These are phyloP conservation scores for Salix purpurea DNA, from an alignment of 345 rosid species.

Conservation along the genomic window DNA sequence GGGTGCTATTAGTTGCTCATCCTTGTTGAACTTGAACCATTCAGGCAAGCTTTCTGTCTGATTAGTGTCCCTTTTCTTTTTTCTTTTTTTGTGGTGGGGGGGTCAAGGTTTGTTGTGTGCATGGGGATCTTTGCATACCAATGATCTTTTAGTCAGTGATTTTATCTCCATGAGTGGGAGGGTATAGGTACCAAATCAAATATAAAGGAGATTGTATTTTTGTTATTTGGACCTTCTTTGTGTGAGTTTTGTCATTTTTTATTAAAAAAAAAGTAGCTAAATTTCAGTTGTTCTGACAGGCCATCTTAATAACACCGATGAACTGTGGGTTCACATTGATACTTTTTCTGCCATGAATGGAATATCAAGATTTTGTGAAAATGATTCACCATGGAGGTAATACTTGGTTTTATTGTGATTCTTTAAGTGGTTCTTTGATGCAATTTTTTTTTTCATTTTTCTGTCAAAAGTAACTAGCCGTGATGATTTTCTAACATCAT, in stretches of 20 bases:
- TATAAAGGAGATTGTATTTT: not conserved
- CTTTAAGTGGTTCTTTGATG: constrained; percentile 1
- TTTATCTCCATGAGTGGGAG: not conserved
- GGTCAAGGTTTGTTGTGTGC: too few relatives aligned
- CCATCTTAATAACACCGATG: constrained; percentile 31
- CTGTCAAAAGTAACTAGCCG: not conserved
- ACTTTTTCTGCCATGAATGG: constrained; percentile 93
- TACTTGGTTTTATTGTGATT: constrained; percentile 9
- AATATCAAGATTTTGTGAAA: constrained; percentile 87
- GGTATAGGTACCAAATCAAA: not conserved
- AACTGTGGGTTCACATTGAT: constrained; percentile 79
- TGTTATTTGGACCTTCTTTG: not conserved
- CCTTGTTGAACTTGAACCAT: not conserved
- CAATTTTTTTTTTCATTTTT: not conserved
- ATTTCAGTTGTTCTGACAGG: constrained; percentile 35
- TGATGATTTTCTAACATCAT: not conserved
- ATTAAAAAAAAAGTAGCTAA: too few relatives aligned
- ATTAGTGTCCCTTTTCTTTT: not conserved
- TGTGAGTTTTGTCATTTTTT: not conserved
- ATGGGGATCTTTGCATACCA: not conserved
- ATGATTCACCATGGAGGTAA: constrained; percentile 80
- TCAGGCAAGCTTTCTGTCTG: not conserved
- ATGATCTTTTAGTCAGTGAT: not conserved
- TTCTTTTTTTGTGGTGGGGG: too few relatives aligned
- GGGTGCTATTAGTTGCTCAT: not conserved